A percentile compares a stretch with the other conserved stretches of the same genome.
These are phyloP conservation scores for Onygenales sp. DNA, from an alignment of 2,329 filamentous ascomycete genomes.

Conservation along the genomic window DNA sequence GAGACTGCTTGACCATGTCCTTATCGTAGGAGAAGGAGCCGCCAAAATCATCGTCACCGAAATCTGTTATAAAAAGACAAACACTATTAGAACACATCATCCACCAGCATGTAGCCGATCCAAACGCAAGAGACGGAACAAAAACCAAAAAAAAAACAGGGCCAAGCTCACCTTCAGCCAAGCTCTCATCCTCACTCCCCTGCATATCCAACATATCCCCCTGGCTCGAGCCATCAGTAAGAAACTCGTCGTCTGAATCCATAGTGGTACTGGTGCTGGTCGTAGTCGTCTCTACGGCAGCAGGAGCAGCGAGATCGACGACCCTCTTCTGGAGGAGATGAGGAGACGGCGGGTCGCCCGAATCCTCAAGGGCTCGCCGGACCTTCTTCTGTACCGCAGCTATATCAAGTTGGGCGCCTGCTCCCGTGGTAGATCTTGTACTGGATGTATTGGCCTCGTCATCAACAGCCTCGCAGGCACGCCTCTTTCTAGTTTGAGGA, in stretches of 20 bases:
- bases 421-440: slow-evolving; percentile 3
- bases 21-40: slow-evolving; percentile 57
- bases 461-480: slow-evolving; percentile 40
- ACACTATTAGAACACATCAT: neutral
- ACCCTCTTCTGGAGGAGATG: slow-evolving; percentile 16
- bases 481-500: slow-evolving; percentile 44
- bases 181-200: slow-evolving; percentile 61
- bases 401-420: slow-evolving; percentile 7
- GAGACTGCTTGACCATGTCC: slow-evolving; percentile 61
- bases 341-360: slow-evolving; percentile 1
- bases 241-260: slow-evolving; percentile 94
- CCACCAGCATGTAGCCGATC: neutral
- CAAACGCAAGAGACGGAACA: neutral
- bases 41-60: slow-evolving; percentile 44
- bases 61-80: slow-evolving; percentile 1
- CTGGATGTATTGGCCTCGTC: slow-evolving; percentile 9
- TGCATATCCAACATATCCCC: slow-evolving; percentile 57
- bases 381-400: slow-evolving; percentile 17
- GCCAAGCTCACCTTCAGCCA: slow-evolving; percentile 29
- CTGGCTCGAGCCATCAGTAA: slow-evolving; percentile 72
- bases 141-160: too few species aligned
- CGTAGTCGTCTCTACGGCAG: slow-evolving; percentile 24
- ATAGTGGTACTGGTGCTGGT: slow-evolving; percentile 41
- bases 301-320: slow-evolving; percentile 31
- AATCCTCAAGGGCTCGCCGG: slow-evolving; percentile 3